These are phyloP conservation scores for maize (Zea mays) DNA, from an alignment of 176 grass and related monocot genomes.

Conservation along the genomic window DNA sequence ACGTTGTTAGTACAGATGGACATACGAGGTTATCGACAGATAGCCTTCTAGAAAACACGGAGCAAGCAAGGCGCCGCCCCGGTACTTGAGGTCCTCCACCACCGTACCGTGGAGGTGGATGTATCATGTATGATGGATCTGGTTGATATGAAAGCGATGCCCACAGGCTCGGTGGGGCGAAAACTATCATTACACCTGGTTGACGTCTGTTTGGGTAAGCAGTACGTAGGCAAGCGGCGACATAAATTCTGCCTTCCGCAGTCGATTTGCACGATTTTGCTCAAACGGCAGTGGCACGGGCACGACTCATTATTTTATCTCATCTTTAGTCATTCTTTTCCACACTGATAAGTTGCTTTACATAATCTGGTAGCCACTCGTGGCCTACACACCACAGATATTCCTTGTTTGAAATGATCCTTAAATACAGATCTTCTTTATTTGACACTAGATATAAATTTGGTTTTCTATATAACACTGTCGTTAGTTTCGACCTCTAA, in stretches of 20 bases:
- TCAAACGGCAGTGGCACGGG: no score
- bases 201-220: conserved; percentile 37
- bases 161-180: neutral
- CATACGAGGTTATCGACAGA: neutral
- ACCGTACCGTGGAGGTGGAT: neutral
- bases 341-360: no score
- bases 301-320: no score
- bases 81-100: conserved; percentile 20
- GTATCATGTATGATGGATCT: neutral
- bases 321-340: no score
- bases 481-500: no score
- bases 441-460: no score
- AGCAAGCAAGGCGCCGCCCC: neutral
- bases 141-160: conserved; percentile 33
- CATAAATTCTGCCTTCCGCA: no score
- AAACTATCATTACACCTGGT: neutral
- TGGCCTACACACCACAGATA: no score
- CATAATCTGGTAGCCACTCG: neutral
- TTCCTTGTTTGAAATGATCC: no score
- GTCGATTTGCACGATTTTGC: no score
- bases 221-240: neutral
- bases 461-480: no score
- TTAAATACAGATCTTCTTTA: no score
- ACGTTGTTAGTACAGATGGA: neutral
- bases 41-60: conserved; percentile 14